Evolutionary conservation across 2,329 filamentous ascomycete species (phyloP), one percentile per base, ranked within the genome.

Genomic region (Bertia moriformis): DNA sequence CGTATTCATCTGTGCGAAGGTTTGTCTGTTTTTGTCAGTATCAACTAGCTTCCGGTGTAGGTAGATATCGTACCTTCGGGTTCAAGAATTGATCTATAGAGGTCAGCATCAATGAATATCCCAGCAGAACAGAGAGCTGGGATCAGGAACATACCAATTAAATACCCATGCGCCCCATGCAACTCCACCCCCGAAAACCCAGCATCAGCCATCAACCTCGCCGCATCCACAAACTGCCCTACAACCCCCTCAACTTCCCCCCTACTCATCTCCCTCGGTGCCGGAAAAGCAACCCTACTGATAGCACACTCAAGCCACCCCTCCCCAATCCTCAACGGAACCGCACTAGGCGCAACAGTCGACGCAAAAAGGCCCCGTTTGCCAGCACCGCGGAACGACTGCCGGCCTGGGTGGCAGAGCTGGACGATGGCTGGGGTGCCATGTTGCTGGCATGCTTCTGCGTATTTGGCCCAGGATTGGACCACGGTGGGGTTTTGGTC

Each of bases 1-100:
- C 66, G 43, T 69, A 69, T 1, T 53, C 56, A 40, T 71, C 66
- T 1, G 58, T 63, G 14, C 66, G 56, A 10, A 52, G 48, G 44
- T 71, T 71, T 14, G 60, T 63, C 46, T 62, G 46, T 5, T 50
- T 39, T n/a, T 19, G 12, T 10, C 22, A 12, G 18, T 18, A 27
- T 27, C 7, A 10, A 7, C 17, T 18, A 35, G 37, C 13, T n/a
- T n/a, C 14, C 14, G 19, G 32, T 35, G 10, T 13, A 14, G 15
- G 15, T 13, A 29, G 24, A n/a, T 7, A 14, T 27, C 14, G 48
- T 4, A 61, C 61, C 39, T 59, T 57, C 3, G 51, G 41, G 18
- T 49, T 58, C 7, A 60, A 40, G 39, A 60, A 60, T 43, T 60
- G 55, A 40, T 57, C 54, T 20, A 12, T 12, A 35, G 38, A 36